phyloP scores from a whole-genome alignment of 768 basidiomycete genomes.

The Macrolepiota fuliginosa region DNA sequence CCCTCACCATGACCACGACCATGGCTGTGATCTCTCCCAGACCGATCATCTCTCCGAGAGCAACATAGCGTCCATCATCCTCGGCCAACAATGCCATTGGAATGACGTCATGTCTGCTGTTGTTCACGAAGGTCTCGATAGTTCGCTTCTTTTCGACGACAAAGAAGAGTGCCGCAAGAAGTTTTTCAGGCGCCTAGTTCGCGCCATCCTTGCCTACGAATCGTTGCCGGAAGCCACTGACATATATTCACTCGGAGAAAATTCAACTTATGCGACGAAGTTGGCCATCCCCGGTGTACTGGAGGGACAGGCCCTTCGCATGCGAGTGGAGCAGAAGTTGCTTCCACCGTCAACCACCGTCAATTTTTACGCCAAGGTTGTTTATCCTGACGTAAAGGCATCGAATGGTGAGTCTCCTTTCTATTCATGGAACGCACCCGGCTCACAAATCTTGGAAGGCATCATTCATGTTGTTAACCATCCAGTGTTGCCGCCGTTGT shows the following conservation, averaged over 20 bases:
- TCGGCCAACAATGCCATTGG: conserved; percentile 16
- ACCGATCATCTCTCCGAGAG: not conserved
- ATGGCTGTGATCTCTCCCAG: not conserved
- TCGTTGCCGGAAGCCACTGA: conserved; percentile 41
- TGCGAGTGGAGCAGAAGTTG: conserved; percentile 33
- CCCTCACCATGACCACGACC: conserved; percentile 19
- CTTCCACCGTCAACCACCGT: conserved; percentile 35
- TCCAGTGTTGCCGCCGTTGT: conserved; percentile 55
- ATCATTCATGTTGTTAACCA: conserved; percentile 52
- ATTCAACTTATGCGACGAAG: conserved; percentile 52
- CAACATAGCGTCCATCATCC: conserved; percentile 16
- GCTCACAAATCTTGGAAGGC: conserved; percentile 23
- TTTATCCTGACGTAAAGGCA: conserved; percentile 39
- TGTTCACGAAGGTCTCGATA: not conserved
- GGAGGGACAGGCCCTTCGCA: conserved; percentile 42
- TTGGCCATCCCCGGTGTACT: conserved; percentile 40
- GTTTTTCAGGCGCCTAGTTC: conserved; percentile 52
- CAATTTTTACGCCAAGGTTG: conserved; percentile 48
- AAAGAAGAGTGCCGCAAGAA: conserved; percentile 49
- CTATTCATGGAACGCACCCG: not conserved
- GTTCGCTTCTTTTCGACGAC: conserved; percentile 30
- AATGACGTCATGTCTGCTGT: conserved; percentile 6
- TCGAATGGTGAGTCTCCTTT: conserved; percentile 43
- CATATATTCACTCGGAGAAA: conserved; percentile 40
- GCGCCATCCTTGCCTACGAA: conserved; percentile 56